phyloP scores from a whole-genome alignment of 306 rosid genomes.

The Glycyrrhiza uralensis region DNA sequence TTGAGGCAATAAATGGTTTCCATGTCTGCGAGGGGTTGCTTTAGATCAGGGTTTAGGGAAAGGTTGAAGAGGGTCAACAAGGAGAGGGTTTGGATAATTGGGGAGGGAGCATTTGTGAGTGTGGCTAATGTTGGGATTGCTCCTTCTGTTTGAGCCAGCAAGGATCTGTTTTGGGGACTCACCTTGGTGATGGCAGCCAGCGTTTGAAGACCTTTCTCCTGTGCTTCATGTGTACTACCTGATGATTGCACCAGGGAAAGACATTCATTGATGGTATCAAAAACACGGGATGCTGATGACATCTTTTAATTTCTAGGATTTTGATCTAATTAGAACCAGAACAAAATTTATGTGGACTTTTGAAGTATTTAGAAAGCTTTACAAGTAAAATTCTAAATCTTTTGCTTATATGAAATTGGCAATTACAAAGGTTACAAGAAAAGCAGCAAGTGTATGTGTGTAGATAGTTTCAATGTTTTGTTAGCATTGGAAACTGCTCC shows the following conservation, averaged over 20 bases:
- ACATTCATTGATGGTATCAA: constrained; percentile 42
- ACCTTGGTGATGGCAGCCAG: constrained; percentile 64
- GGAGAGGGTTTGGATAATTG: constrained; percentile 51
- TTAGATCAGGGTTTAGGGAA: constrained; percentile 65
- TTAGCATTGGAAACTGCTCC: constrained; percentile 35
- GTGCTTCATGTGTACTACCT: constrained; percentile 35
- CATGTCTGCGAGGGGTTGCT: constrained; percentile 59
- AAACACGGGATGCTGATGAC: constrained; percentile 35
- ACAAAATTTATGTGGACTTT: not conserved
- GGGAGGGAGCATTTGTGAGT: constrained; percentile 54
- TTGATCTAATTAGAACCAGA: too few relatives aligned
- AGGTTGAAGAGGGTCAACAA: constrained; percentile 76
- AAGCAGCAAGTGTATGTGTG: not conserved
- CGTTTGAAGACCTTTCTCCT: constrained; percentile 57
- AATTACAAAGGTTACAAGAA: not conserved
- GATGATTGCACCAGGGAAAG: constrained; percentile 37
- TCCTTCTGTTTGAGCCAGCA: constrained; percentile 50
- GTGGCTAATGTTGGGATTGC: constrained; percentile 47
- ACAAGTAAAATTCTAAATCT: not conserved
- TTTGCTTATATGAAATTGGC: not conserved
- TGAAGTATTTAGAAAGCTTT: not conserved
- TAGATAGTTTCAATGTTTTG: constrained; percentile 35
- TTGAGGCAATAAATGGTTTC: constrained; percentile 60
- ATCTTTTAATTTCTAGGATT: constrained; percentile 30
- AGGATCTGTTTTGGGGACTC: constrained; percentile 60